A percentile compares a stretch with the other conserved stretches of the same genome.
Conservation (phyloP, 345 rosid genomes). For the Diplotaxis tenuifolia region DNA sequence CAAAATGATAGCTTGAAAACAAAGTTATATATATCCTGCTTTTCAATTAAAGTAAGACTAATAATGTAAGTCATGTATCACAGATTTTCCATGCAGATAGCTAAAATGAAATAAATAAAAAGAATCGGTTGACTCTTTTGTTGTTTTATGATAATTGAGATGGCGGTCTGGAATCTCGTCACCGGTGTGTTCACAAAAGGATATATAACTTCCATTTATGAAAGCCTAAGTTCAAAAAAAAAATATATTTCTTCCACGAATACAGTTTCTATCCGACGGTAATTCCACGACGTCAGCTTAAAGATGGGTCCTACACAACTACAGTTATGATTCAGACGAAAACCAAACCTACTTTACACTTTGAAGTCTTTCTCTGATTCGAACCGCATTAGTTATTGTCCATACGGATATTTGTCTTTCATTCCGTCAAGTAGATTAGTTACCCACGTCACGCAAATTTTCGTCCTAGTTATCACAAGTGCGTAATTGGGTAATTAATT, state of each 20-base stretch:
- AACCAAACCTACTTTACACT: neutral
- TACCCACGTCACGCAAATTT: constrained; percentile 30
- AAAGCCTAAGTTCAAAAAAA: too few species aligned
- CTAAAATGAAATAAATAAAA: constrained; percentile 15
- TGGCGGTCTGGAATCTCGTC: constrained; percentile 1
- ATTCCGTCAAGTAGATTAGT: constrained; percentile 34
- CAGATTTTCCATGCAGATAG: constrained; percentile 20
- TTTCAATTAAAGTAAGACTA: constrained; percentile 20
- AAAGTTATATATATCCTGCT: constrained; percentile 29
- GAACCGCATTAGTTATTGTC: neutral
- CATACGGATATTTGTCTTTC: constrained; percentile 16
- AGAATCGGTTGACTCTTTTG: constrained; percentile 34
- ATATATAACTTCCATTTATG: too few species aligned
- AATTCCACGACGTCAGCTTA: neutral
- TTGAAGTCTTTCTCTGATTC: neutral
- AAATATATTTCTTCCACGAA: too few species aligned
- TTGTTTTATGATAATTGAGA: constrained; percentile 33
- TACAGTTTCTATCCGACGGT: neutral
- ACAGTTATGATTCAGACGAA: neutral
- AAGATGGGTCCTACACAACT: neutral
- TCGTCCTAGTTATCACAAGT: constrained; percentile 8
- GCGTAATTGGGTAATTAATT: neutral
- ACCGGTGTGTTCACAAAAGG: neutral
- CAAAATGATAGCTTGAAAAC: constrained; percentile 32
- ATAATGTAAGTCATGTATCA: constrained; percentile 14